These are phyloP conservation scores for Acanthamoeba culbertsoni DNA, from an alignment of 208 protist species.

Conservation along the genomic window DNA sequence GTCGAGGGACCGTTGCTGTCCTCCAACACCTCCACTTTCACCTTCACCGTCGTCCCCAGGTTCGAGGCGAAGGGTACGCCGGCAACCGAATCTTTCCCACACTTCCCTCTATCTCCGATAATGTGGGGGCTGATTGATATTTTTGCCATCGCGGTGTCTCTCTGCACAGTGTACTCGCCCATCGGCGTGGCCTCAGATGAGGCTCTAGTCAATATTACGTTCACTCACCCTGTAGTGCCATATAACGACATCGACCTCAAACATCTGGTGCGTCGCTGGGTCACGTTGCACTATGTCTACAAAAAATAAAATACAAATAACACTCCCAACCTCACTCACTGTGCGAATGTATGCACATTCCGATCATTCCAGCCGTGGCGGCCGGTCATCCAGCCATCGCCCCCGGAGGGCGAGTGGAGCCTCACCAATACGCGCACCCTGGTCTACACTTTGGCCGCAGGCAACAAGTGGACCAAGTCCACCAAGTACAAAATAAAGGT, in stretches of 20 bases:
- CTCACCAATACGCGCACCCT: neutral
- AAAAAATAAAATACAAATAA: no score
- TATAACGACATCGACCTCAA: neutral
- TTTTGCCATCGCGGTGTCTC: no score
- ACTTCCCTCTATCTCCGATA: neutral
- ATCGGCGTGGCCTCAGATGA: neutral
- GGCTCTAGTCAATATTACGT: neutral
- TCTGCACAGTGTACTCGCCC: neutral
- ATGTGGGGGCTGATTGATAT: no score
- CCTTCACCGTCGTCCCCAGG: neutral
- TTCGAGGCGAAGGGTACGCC: neutral
- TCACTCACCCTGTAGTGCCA: constrained; percentile 49
- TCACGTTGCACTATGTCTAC: no score
- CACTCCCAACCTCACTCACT: neutral
- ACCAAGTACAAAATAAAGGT: constrained; percentile 42
- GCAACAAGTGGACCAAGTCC: neutral
- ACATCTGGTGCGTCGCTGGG: constrained; percentile 22
- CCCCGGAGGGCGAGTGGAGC: constrained; percentile 20
- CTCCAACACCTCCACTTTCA: neutral
- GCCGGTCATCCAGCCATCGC: neutral
- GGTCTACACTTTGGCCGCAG: neutral
- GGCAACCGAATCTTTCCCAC: neutral
- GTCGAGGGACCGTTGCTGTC: constrained; percentile 31
- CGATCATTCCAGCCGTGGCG: neutral
- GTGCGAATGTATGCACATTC: neutral